Conservation (phyloP, 805 yeast genomes). For the Wickerhamiella bombiphila region DNA sequence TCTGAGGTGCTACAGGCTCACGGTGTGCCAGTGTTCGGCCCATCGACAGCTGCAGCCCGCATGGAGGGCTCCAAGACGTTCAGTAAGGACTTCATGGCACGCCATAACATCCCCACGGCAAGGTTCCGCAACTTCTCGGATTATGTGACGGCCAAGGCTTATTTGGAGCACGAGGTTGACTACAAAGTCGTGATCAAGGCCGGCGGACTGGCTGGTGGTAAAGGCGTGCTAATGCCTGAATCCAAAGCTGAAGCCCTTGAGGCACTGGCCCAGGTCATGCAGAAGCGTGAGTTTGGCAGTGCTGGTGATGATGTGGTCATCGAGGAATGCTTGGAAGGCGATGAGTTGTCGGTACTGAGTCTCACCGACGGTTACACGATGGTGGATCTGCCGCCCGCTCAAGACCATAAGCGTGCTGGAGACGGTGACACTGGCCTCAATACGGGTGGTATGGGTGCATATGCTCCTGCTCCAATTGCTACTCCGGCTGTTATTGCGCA, state of each 20-base stretch:
- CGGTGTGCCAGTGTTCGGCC: conserved; percentile 96
- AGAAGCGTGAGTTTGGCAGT: conserved; percentile 69
- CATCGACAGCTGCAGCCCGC: conserved; percentile 74
- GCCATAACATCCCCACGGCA: conserved; percentile 90
- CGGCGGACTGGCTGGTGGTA: conserved; percentile 96
- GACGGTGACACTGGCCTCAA: conserved; percentile 88
- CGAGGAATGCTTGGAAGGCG: conserved; percentile 94
- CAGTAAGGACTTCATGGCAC: conserved; percentile 85
- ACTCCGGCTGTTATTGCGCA: conserved; percentile 55
- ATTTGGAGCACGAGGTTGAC: conserved; percentile 39
- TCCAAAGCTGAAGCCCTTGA: conserved; percentile 68
- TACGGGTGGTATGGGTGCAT: conserved; percentile 99
- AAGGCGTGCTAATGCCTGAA: conserved; percentile 90
- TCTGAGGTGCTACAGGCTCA: conserved; percentile 53
- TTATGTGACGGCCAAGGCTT: conserved; percentile 59
- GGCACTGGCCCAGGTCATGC: conserved; percentile 81
- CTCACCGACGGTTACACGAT: conserved; percentile 87
- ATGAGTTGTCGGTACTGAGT: conserved; percentile 86
- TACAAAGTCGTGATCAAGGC: conserved; percentile 88
- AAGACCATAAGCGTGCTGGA: conserved; percentile 92
- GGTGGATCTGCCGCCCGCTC: conserved; percentile 89
- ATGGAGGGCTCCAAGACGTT: conserved; percentile 97
- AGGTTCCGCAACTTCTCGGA: conserved; percentile 67
- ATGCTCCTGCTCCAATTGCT: conserved; percentile 95
- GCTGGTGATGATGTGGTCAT: conserved; percentile 94